These are phyloP conservation scores for Zizania latifolia DNA, from an alignment of 176 grass and related monocot genomes.

Conservation along the genomic window DNA sequence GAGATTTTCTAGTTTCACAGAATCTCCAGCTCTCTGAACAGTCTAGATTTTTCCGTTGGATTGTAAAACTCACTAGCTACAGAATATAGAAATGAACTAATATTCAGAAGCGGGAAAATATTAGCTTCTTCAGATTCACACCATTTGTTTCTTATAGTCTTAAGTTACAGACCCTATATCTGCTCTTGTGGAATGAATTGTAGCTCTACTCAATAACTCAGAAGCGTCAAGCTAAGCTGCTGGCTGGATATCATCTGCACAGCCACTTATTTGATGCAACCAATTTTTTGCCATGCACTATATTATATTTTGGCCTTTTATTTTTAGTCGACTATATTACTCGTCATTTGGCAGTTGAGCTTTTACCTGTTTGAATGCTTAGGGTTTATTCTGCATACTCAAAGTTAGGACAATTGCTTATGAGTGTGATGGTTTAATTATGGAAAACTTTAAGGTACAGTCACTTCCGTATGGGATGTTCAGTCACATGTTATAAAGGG, in stretches of 20 bases:
- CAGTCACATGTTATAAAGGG: too few relatives aligned
- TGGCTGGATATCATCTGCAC: background rate
- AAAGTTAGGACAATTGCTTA: background rate
- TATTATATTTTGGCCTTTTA: background rate
- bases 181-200: background rate
- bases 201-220: background rate
- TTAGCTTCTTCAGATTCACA: too few relatives aligned
- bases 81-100: too few relatives aligned
- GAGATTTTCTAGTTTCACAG: too few relatives aligned
- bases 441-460: background rate
- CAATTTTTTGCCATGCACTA: background rate
- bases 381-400: background rate
- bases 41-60: too few relatives aligned
- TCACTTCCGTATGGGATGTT: background rate
- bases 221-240: background rate
- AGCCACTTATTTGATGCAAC: background rate
- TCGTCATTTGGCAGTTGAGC: background rate
- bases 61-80: too few relatives aligned
- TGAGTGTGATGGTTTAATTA: background rate
- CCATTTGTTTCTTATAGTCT: too few relatives aligned
- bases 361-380: background rate
- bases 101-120: too few relatives aligned
- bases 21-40: too few relatives aligned
- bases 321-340: background rate
- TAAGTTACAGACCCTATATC: too few relatives aligned